Evolutionary conservation across 257 asterid genomes (phyloP).

Genomic region (Voacanga thouarsii): DNA sequence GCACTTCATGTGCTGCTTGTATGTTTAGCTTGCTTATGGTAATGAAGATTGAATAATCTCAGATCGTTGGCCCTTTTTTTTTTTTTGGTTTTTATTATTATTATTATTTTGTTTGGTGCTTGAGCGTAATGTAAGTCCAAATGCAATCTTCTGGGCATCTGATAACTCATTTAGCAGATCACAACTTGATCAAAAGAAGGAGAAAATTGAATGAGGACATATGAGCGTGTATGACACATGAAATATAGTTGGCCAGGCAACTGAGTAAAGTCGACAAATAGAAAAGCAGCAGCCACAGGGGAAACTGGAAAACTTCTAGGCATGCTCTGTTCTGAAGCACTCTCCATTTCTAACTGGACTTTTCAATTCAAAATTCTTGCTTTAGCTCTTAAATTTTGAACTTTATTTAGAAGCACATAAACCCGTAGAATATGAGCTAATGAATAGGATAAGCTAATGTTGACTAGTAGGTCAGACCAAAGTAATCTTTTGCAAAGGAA

Average conservation of each 20-base stretch:
- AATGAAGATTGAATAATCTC: constrained; percentile 11
- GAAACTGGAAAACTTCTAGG: not conserved
- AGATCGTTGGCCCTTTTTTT: not conserved
- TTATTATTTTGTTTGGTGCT: too few relatives aligned
- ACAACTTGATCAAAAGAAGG: not conserved
- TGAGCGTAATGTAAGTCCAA: not conserved
- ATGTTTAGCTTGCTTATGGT: constrained; percentile 13
- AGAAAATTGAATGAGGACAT: not conserved
- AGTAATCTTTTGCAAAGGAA: not conserved
- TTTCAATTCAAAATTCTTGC: not conserved
- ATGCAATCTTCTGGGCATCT: not conserved
- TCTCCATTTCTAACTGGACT: not conserved
- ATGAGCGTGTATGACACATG: not conserved
- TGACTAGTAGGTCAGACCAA: too few relatives aligned
- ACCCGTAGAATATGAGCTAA: not conserved
- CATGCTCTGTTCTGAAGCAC: not conserved
- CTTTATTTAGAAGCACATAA: not conserved
- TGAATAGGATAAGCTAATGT: not conserved
- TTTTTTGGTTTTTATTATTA: not conserved
- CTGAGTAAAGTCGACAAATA: not conserved
- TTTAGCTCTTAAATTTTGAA: not conserved
- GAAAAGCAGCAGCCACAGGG: not conserved
- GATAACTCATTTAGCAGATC: not conserved
- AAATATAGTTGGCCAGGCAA: not conserved
- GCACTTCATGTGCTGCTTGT: constrained; percentile 7